Evolutionary conservation across 1,284 basidiomycete species (phyloP), one percentile per base, ranked within the genome.

Genomic region (Cutaneotrichosporon cavernicola): DNA sequence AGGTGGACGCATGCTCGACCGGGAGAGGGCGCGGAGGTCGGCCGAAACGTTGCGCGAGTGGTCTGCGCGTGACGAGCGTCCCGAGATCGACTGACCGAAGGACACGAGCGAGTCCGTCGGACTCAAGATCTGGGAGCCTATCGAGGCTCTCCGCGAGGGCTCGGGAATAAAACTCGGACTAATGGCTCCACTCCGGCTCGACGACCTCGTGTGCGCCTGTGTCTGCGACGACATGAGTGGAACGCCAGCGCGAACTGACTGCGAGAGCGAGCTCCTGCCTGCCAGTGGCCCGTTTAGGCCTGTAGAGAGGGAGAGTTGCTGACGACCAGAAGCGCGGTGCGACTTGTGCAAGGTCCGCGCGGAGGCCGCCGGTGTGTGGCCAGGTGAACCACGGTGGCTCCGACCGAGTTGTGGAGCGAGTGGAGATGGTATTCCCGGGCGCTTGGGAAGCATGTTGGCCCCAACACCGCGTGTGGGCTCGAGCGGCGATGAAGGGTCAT

Each of bases 401-500:
- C 47, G 47, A 8, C 18, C 10, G 4, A 57, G 26, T 9, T 13
- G 21, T 9, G 62, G 59, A 26, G 72, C 70, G 16, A 81, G 69
- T 0, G 79, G 78, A 4, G 74, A 78, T 9, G 79, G 78, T 34
- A 81, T 81, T 1, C 71, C 73, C 0, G 79, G 76, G 16, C 78
- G 68, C 2, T 68, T 63, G 0, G 80, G 77, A 4, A 81, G 68
- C 26, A 14, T 61, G 56, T 32, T 47, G 18, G 34, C 22, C 10
- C 58, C 55, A 38, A 56, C 55, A 56, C 55, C 47, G 36, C 58
- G 34, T 4, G 57, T 18, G 5, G 57, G 57, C n/a, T 51, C 65
- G 26, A 66, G 69, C 0, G 73, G 74, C 2, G 71, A 74, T 16
- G 55, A n/a, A 2, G 61, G 65, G 40, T 76, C 75, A 10, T 38